Base-by-base conservation (phyloP, 2,329 filamentous ascomycete species). In the Neofusicoccum laricinum region DNA sequence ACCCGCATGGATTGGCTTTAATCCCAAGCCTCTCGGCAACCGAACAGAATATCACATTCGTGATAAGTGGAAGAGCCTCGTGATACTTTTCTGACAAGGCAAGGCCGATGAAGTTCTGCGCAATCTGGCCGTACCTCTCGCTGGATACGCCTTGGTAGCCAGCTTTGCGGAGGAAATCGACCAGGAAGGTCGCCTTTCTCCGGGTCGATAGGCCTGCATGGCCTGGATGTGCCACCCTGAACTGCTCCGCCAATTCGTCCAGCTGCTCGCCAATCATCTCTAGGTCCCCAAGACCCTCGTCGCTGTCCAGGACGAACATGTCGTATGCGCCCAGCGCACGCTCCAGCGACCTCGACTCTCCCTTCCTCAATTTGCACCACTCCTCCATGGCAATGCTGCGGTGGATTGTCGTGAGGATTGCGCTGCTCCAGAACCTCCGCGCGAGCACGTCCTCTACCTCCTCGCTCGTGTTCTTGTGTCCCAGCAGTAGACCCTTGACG, bases 91-190 rank as follows among this genome's bases (percentile, higher is more conserved):
- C 88, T 40, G 86, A 88, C 48, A 98, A 81, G 3, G 91, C 92
- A 66, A 96, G 83, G 10, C 92, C 92, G 64, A 99, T 88, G 70
- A 97, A 91, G 70, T 91, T 96, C 76, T 98, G 96, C 67, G 91
- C 87, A 65, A 98, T 78, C 65, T 90, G 88, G 69, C 92, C 88
- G 73, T 95, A 97, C 63, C 89, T 86, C 7, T 87, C 85, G n/a
- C 86, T 79, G n/a, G 83, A 81, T 64, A 92, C 84, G 49, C 93
- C 93, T 1, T 86, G 86, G 68, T 96, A 84, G 63, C 90, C 87
- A 41, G 87, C 84, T 2, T 77, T 74, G 63, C 88, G 86, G 49
- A 98, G 79, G 82, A 90, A 97, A 8, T 79, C 80, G 17, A 89
- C 88, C 41, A 97, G 79, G 1, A 81, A 78, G 43, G 90, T 75